Base-by-base conservation (phyloP, 768 basidiomycete species). In the Tubosaeta sp. region DNA sequence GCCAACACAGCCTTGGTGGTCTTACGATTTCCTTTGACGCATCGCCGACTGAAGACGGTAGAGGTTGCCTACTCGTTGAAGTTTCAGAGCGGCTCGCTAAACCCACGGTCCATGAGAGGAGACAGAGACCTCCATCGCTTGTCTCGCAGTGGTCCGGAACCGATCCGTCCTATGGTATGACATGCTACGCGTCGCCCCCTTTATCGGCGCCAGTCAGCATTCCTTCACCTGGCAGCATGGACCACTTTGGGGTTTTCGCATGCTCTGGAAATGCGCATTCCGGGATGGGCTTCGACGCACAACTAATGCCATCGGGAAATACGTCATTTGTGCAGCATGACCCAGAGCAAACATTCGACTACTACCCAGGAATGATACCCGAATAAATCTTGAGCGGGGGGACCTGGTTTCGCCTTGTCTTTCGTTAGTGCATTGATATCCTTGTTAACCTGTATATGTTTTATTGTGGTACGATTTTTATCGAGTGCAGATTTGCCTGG, bases 1-100 rank as follows among this genome's bases (percentile, higher is more conserved):
- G 73, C 38, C 73, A 75, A 35, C 57, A 32, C 24, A 75, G 71
- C 36, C 74, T 86, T 38, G 77, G 76, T 49, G 80, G 77, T 38
- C 70, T 90, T 47, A 80, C 85, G 57, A 83, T 90, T 63, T 85
- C 85, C 36, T 87, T 90, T 59, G 87, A 90, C 57, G 71, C 84
- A 41, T 76, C 73, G 36, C 73, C 82, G 29, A 73, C 76, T 44
- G 78, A 84, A 56, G 79, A 85, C 61, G 84, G 86, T 51, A 85
- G 81, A 69, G 84, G 87, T 58, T 83, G 82, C 46, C 85, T 88
- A 36, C 77, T 82, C 56, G 86, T 88, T 56, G 83, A 87, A 59
- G 79, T 83, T 39, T 73, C 80, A 7, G 72, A 81, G 24, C 63
- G 71, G 14, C 74, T 67, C 19, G 0, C 41, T 24, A 53, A 52